phyloP scores from a whole-genome alignment of 148 eudicot genomes.

The Mesembryanthemum crystallinum region DNA sequence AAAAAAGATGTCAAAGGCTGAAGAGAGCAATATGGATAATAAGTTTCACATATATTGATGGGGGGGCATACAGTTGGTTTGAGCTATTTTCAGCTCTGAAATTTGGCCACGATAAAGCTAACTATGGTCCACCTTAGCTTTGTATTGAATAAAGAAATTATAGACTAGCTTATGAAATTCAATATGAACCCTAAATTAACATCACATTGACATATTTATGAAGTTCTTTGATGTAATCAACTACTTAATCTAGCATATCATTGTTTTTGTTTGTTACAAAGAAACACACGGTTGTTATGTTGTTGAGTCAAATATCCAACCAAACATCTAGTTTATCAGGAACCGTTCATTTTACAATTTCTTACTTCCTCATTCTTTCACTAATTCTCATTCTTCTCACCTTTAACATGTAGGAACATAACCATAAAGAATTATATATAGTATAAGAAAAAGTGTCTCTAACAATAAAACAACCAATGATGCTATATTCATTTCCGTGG shows the following conservation, averaged over 20 bases:
- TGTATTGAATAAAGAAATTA: conserved; percentile 18
- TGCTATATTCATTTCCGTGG: no score
- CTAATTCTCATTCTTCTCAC: conserved; percentile 84
- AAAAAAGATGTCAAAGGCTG: no score
- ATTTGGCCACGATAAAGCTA: conserved; percentile 17
- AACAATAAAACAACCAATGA: not conserved
- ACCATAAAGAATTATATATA: not conserved
- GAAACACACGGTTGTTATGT: conserved; percentile 12
- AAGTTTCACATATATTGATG: conserved; percentile 19
- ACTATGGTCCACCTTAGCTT: conserved; percentile 1
- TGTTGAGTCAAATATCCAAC: conserved; percentile 1
- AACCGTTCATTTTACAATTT: not conserved
- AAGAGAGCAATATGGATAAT: conserved; percentile 28
- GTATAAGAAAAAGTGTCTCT: not conserved
- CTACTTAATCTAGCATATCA: conserved; percentile 98
- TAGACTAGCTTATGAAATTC: not conserved
- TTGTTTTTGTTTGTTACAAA: conserved; percentile 89
- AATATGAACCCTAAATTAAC: conserved; percentile 15
- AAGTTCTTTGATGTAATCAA: conserved; percentile 85
- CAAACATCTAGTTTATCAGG: conserved; percentile 4
- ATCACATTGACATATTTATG: conserved; percentile 64
- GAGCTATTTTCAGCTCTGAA: conserved; percentile 9
- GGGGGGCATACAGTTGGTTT: conserved; percentile 26
- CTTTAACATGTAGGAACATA: conserved; percentile 36
- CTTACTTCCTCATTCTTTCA: conserved; percentile 75